phyloP scores from a whole-genome alignment of 768 basidiomycete species.

The Gymnopilus junonius region DNA sequence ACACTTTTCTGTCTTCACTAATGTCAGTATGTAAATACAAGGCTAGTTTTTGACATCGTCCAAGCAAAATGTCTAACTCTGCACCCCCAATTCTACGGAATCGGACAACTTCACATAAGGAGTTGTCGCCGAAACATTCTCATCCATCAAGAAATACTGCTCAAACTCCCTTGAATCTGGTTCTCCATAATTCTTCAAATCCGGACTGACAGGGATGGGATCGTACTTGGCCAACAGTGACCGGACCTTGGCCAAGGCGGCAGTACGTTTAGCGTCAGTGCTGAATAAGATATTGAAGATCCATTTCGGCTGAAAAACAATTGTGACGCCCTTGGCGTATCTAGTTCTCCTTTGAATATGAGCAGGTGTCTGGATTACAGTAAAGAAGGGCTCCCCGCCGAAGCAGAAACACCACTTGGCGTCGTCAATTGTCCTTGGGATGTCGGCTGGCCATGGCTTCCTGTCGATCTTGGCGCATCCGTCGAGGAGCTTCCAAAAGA shows the following conservation, averaged over 20 bases:
- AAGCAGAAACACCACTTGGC: constrained; percentile 5
- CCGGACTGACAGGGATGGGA: constrained; percentile 2
- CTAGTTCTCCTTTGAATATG: neutral
- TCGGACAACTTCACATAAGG: neutral
- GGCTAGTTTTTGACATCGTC: neutral
- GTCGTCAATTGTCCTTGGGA: neutral
- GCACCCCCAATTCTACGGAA: neutral
- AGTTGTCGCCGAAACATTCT: constrained; percentile 2
- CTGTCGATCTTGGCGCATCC: constrained; percentile 1
- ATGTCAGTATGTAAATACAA: neutral
- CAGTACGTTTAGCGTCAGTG: neutral
- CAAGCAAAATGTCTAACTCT: neutral
- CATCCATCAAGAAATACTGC: constrained; percentile 4
- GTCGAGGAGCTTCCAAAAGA: neutral
- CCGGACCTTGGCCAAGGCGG: neutral
- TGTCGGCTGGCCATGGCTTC: constrained; percentile 2
- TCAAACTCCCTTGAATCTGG: neutral
- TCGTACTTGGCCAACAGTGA: constrained; percentile 2
- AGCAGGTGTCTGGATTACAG: constrained; percentile 1
- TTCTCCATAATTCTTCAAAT: constrained; percentile 1
- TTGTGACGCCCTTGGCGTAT: constrained; percentile 1
- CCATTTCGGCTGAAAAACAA: constrained; percentile 4
- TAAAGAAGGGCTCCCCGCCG: constrained; percentile 1
- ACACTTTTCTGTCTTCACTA: neutral
- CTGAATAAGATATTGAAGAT: constrained; percentile 5